Evolutionary conservation across 129 eudicot species (phyloP).

Genomic region (Oenanthe sinensis): DNA sequence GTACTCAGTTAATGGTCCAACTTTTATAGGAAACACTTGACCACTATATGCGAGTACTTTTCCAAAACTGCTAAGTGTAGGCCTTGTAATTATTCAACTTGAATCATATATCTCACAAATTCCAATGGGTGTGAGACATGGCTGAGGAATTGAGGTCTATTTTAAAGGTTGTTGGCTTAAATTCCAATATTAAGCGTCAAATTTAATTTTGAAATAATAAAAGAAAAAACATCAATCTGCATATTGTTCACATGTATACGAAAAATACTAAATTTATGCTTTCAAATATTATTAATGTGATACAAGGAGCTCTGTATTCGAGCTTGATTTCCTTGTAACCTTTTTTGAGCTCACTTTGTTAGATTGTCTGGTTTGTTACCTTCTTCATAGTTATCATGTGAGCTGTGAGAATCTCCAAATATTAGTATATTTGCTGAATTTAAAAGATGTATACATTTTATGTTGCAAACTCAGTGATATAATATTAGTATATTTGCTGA

Average conservation of each 20-base stretch:
- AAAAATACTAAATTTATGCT: too few relatives aligned
- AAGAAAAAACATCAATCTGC: too few relatives aligned
- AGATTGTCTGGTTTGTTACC: not conserved
- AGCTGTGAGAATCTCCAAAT: not conserved
- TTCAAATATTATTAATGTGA: too few relatives aligned
- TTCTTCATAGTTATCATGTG: not conserved
- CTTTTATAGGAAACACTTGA: not conserved
- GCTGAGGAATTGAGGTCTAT: too few relatives aligned
- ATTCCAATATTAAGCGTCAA: not conserved
- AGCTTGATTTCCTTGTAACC: too few relatives aligned
- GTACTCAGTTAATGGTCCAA: not conserved
- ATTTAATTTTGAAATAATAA: too few relatives aligned
- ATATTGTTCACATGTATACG: too few relatives aligned
- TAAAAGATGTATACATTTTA: not conserved
- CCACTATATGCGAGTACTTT: not conserved
- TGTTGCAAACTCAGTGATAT: not conserved
- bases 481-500: not conserved
- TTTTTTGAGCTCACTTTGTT: too few relatives aligned
- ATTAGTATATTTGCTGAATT: not conserved
- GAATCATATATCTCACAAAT: not conserved
- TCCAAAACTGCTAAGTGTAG: not conserved
- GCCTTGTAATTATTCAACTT: not conserved
- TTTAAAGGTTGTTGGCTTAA: not conserved
- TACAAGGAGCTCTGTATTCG: too few relatives aligned
- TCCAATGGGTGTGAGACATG: not conserved